Evolutionary conservation across 2,329 filamentous ascomycete species (phyloP).

Genomic region (Gaeumannomyces tritici): DNA sequence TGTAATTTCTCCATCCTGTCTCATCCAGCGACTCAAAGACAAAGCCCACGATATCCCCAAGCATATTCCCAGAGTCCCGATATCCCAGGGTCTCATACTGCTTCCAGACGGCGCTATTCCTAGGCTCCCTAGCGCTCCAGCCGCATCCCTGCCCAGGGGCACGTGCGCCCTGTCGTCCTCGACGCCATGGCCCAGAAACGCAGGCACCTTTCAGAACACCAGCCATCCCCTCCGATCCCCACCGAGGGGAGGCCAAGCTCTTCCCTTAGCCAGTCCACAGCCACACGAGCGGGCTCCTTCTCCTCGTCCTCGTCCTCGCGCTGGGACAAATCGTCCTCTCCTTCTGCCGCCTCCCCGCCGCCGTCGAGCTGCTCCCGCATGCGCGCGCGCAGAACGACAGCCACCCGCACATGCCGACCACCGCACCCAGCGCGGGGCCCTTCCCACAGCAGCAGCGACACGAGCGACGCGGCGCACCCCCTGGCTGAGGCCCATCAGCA

Average conservation of each 20-base stretch:
- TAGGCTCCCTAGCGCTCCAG: slow-evolving; percentile 21
- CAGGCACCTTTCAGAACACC: slow-evolving; percentile 18
- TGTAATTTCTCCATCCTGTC: neutral
- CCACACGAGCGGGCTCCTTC: neutral
- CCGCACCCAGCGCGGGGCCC: slow-evolving; percentile 24
- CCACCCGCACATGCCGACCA: slow-evolving; percentile 35
- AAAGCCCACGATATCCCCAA: slow-evolving; percentile 25
- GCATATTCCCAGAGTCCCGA: slow-evolving; percentile 32
- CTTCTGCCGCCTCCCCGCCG: slow-evolving; percentile 2
- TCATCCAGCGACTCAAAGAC: slow-evolving; percentile 7
- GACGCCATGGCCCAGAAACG: slow-evolving; percentile 35
- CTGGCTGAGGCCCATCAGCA: slow-evolving; percentile 43
- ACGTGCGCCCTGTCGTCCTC: slow-evolving; percentile 31
- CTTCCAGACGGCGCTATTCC: slow-evolving; percentile 23
- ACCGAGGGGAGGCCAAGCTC: slow-evolving; percentile 10
- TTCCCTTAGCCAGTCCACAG: slow-evolving; percentile 10
- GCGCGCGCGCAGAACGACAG: slow-evolving; percentile 26
- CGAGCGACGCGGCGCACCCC: slow-evolving; percentile 38
- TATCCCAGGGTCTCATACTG: slow-evolving; percentile 32
- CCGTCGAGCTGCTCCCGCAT: slow-evolving; percentile 15
- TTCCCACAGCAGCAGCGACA: slow-evolving; percentile 33
- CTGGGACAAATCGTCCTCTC: slow-evolving; percentile 8
- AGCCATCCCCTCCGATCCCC: neutral
- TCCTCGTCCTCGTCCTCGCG: neutral
- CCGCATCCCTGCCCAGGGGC: slow-evolving; percentile 22